Conservation (phyloP, 345 rosid species). For the Eutrema heterophyllum region DNA sequence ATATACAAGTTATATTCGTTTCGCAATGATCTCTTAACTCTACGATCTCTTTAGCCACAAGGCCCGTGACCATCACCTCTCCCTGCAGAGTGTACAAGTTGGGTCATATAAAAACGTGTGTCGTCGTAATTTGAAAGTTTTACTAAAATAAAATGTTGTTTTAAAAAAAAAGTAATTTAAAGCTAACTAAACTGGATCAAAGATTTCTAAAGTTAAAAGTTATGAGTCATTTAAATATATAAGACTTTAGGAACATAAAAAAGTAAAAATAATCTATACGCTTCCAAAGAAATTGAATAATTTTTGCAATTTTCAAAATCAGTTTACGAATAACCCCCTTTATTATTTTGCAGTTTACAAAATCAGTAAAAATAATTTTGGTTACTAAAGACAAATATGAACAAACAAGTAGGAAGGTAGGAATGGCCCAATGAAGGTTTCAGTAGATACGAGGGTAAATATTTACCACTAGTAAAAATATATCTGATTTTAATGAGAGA, state of each 20-base stretch:
- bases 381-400: background rate
- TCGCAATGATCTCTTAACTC: too few relatives aligned
- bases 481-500: background rate
- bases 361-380: too few relatives aligned
- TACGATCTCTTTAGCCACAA: background rate
- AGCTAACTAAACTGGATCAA: background rate
- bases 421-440: background rate
- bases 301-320: too few relatives aligned
- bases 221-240: background rate
- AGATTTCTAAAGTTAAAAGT: background rate
- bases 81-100: background rate
- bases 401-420: background rate
- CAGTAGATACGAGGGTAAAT: background rate
- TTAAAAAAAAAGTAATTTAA: background rate
- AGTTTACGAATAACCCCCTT: too few relatives aligned
- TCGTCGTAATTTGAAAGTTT: background rate
- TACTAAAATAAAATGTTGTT: background rate
- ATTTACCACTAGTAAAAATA: constrained; percentile 8
- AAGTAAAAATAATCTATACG: background rate
- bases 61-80: constrained; percentile 4
- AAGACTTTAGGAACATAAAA: background rate
- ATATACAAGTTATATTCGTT: too few relatives aligned
- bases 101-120: background rate
- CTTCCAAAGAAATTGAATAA: background rate
- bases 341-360: too few relatives aligned